Percentiles rank a stretch among this genome's conserved stretches.
Evolutionary conservation across 1,139 yeast genomes (phyloP).

Genomic region (Yamadazyma membranifaciens): DNA sequence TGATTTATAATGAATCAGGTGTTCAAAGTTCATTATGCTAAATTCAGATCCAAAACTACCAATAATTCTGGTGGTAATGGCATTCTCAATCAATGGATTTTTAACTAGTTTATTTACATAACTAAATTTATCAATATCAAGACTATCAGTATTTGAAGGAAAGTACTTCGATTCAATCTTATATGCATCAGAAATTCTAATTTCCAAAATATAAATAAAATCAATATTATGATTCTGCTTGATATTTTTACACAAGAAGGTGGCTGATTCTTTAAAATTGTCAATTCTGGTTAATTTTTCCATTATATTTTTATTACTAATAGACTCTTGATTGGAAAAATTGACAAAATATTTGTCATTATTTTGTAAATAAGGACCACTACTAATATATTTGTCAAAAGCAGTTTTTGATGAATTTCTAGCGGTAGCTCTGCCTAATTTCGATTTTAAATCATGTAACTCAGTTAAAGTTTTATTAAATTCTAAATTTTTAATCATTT

Average conservation of each 20-base stretch:
- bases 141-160: constrained; percentile 36
- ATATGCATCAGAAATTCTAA: constrained; percentile 49
- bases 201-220: constrained; percentile 57
- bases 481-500: constrained; percentile 4
- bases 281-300: constrained; percentile 39
- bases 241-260: constrained; percentile 38
- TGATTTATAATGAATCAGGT: constrained; percentile 46
- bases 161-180: constrained; percentile 38
- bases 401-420: constrained; percentile 37
- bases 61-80: constrained; percentile 44
- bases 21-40: constrained; percentile 36
- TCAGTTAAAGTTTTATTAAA: constrained; percentile 19
- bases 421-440: constrained; percentile 58
- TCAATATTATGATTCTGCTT: constrained; percentile 39
- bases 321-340: constrained; percentile 16
- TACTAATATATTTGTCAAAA: constrained; percentile 62
- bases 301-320: constrained; percentile 27
- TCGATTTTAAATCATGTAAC: constrained; percentile 25
- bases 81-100: constrained; percentile 20
- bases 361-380: constrained; percentile 53
- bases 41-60: constrained; percentile 44
- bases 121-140: constrained; percentile 45
- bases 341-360: constrained; percentile 40
- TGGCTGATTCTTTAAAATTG: constrained; percentile 45
- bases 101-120: constrained; percentile 34